phyloP scores from a whole-genome alignment of 176 grass and related monocot species.

The Chloris gayana region DNA sequence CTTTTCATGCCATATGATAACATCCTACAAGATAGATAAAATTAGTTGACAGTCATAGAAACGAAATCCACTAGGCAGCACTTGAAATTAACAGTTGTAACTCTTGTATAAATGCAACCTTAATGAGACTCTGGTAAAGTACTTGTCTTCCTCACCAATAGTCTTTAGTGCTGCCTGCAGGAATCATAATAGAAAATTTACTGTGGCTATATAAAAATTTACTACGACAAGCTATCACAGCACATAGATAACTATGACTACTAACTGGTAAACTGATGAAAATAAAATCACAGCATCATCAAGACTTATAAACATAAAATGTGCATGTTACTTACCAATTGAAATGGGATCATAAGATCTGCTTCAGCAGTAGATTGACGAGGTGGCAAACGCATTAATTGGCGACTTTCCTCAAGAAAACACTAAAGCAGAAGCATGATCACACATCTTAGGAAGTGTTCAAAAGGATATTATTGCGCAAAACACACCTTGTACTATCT shows the following conservation, averaged over 20 bases:
- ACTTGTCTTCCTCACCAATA: conserved; percentile 91
- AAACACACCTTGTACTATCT: not conserved
- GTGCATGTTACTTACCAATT: conserved; percentile 64
- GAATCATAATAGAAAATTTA: conserved; percentile 37
- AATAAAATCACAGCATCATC: conserved; percentile 6
- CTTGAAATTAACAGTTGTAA: conserved; percentile 27
- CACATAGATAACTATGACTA: conserved; percentile 11
- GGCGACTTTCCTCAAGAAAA: conserved; percentile 97
- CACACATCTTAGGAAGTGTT: conserved; percentile 13
- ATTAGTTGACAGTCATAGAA: conserved; percentile 13
- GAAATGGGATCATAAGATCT: conserved; percentile 95
- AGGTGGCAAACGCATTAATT: conserved; percentile 90
- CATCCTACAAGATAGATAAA: conserved; percentile 63
- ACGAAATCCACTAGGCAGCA: conserved; percentile 14
- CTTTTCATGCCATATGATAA: conserved; percentile 71
- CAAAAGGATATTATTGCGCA: not conserved
- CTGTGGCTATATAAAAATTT: not conserved
- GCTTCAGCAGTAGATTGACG: conserved; percentile 99
- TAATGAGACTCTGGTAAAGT: conserved; percentile 88
- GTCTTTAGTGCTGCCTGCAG: conserved; percentile 93
- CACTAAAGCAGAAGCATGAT: conserved; percentile 61
- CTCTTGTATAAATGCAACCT: conserved; percentile 52
- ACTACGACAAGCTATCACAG: conserved; percentile 5
- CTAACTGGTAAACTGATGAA: not conserved
- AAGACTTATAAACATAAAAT: conserved; percentile 11